These are phyloP conservation scores for Prunus campanulata DNA, from an alignment of 306 rosid species.

Conservation along the genomic window DNA sequence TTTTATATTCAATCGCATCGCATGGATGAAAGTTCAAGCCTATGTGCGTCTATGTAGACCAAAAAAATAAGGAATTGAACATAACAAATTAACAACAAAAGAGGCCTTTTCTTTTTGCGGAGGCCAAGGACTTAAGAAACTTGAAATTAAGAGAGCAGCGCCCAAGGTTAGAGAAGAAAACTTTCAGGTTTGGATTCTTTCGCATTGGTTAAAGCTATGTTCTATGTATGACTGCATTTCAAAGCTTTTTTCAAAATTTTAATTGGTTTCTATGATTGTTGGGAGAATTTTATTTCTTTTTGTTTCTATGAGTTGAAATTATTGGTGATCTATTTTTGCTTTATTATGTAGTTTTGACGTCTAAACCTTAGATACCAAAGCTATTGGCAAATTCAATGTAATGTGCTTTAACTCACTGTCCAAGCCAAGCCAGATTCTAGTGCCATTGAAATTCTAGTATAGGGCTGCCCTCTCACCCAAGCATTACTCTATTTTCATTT, in stretches of 20 bases:
- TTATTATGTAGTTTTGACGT: slow-evolving; percentile 6
- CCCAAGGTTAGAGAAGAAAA: not conserved
- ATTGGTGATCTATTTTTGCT: not conserved
- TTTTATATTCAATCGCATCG: too few species aligned
- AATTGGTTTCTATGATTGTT: not conserved
- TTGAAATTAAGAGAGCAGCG: too few species aligned
- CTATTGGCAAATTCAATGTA: too few species aligned
- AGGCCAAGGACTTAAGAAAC: not conserved
- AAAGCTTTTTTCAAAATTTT: not conserved
- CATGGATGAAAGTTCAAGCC: too few species aligned
- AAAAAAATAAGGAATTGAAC: not conserved
- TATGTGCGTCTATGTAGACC: too few species aligned
- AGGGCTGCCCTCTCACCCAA: too few species aligned
- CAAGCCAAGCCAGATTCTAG: too few species aligned
- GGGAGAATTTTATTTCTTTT: not conserved
- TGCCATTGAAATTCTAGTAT: too few species aligned
- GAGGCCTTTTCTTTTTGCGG: not conserved
- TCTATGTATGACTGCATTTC: too few species aligned
- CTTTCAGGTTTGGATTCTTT: slow-evolving; percentile 40
- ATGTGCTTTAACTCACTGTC: too few species aligned
- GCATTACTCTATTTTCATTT: not conserved
- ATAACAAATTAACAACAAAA: not conserved
- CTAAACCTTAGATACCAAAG: not conserved
- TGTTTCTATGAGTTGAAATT: not conserved
- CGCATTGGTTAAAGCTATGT: not conserved